Conservation (phyloP, 148 eudicot genomes). For the Amaranthus hypochondriacus region DNA sequence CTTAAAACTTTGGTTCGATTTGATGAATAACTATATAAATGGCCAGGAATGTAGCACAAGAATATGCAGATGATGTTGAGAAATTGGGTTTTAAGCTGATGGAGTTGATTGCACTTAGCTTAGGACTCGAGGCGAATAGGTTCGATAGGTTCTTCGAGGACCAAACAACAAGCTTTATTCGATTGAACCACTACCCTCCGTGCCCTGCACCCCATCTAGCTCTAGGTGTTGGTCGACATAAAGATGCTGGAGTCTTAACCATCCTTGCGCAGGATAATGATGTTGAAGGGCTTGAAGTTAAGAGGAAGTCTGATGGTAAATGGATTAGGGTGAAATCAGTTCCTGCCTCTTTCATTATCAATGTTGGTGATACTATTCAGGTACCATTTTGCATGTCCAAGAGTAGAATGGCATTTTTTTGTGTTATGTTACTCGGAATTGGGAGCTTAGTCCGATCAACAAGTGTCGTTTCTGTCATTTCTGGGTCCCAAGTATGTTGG, state of each 20-base stretch:
- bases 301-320: conserved; percentile 40
- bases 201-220: conserved; percentile 17
- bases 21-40: too few species aligned
- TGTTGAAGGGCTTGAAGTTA: conserved; percentile 45
- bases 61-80: conserved; percentile 21
- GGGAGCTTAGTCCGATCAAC: too few species aligned
- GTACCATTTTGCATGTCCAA: background rate
- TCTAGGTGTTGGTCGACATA: conserved; percentile 43
- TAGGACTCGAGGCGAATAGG: conserved; percentile 8
- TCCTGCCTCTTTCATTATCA: conserved; percentile 39
- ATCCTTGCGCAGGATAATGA: conserved; percentile 39
- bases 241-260: conserved; percentile 42
- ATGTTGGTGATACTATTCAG: conserved; percentile 40
- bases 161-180: too few species aligned
- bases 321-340: conserved; percentile 41
- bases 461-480: too few species aligned
- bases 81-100: conserved; percentile 16
- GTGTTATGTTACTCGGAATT: too few species aligned
- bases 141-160: conserved; percentile 17
- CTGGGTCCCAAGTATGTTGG: too few species aligned
- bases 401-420: too few species aligned
- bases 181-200: too few species aligned
- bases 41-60: conserved; percentile 16
- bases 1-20: too few species aligned
- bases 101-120: conserved; percentile 18